phyloP scores from a whole-genome alignment of 129 eudicot species.

The Smallanthus sonchifolius region DNA sequence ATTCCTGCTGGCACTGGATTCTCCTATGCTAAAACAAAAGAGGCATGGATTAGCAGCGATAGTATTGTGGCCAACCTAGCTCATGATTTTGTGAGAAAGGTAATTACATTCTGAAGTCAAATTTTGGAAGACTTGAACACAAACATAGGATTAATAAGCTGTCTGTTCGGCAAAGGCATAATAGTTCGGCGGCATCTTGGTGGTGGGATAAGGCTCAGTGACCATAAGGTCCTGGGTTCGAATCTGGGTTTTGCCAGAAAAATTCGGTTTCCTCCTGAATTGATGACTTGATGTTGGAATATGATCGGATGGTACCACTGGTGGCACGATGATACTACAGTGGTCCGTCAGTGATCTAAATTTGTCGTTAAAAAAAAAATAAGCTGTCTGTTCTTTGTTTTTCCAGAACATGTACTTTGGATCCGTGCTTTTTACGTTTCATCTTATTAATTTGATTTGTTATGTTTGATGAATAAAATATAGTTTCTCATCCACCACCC shows the following conservation, averaged over 20 bases:
- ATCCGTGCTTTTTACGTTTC: not conserved
- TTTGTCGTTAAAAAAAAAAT: too few species aligned
- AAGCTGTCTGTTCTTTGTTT: too few species aligned
- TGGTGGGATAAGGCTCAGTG: too few species aligned
- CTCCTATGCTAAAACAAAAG: constrained; percentile 29
- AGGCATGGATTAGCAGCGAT: constrained; percentile 26
- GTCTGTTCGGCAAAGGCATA: not conserved
- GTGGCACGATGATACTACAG: too few species aligned
- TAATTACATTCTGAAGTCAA: not conserved
- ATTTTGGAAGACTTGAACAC: not conserved
- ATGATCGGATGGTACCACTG: too few species aligned
- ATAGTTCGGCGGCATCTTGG: too few species aligned
- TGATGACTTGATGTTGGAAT: too few species aligned
- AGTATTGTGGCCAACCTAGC: constrained; percentile 10
- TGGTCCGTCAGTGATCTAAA: too few species aligned
- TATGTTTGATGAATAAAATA: not conserved
- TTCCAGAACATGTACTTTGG: not conserved
- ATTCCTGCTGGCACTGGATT: constrained; percentile 40
- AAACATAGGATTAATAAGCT: too few species aligned
- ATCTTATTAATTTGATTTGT: not conserved
- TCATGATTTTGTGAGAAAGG: constrained; percentile 29
- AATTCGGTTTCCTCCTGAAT: too few species aligned
- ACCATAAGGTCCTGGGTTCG: too few species aligned
- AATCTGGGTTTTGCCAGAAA: too few species aligned
- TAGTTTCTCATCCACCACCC: constrained; percentile 37